These are phyloP conservation scores for Patellaria atrata DNA, from an alignment of 495 filamentous ascomycete genomes.

Conservation along the genomic window DNA sequence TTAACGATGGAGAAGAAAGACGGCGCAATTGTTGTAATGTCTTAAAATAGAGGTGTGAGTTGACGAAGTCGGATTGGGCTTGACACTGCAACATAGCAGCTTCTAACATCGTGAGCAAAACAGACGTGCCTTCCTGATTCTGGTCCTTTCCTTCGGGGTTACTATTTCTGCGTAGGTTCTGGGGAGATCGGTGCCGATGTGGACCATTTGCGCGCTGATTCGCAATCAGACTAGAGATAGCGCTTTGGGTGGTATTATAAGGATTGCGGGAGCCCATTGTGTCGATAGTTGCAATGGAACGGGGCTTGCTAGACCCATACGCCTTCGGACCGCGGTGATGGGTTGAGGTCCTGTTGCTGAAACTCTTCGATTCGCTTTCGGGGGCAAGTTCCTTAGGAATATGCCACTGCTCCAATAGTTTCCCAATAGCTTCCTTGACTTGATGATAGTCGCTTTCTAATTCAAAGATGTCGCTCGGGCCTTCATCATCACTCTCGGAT, in stretches of 20 bases:
- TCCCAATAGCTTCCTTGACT: conserved; percentile 65
- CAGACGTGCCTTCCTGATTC: conserved; percentile 29
- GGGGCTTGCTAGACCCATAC: conserved; percentile 2
- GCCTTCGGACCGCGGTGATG: conserved; percentile 19
- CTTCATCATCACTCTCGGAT: conserved; percentile 55
- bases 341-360: conserved; percentile 48
- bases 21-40: conserved; percentile 49
- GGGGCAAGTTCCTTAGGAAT: conserved; percentile 45
- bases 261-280: conserved; percentile 20
- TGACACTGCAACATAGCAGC: conserved; percentile 51
- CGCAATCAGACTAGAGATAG: conserved; percentile 21
- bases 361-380: conserved; percentile 40
- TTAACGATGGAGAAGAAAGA: conserved; percentile 47
- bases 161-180: conserved; percentile 21
- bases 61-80: conserved; percentile 54
- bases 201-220: conserved; percentile 13
- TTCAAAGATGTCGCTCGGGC: conserved; percentile 47
- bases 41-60: conserved; percentile 54
- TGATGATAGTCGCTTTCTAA: conserved; percentile 72
- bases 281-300: conserved; percentile 5
- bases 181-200: conserved; percentile 19
- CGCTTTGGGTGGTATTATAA: conserved; percentile 25
- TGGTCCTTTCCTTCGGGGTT: conserved; percentile 14
- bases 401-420: conserved; percentile 68
- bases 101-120: conserved; percentile 53